These are phyloP conservation scores for Agrocybe chaxingu DNA, from an alignment of 768 basidiomycete genomes.

Conservation along the genomic window DNA sequence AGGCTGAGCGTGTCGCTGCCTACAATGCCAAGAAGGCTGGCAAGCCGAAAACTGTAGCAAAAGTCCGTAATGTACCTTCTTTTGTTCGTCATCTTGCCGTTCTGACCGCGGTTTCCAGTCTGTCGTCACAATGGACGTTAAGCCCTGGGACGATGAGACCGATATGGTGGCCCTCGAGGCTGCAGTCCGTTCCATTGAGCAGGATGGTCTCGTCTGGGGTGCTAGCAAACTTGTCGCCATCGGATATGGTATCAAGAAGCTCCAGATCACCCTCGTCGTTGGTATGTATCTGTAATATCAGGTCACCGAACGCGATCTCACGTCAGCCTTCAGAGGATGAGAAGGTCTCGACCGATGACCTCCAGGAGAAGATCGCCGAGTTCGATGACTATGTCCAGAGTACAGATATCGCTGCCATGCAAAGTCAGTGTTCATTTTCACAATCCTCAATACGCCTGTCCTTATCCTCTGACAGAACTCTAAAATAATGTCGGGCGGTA, in stretches of 20 bases:
- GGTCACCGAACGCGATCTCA: constrained; percentile 1
- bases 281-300: constrained; percentile 33
- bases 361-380: constrained; percentile 87
- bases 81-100: constrained; percentile 2
- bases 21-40: constrained; percentile 92
- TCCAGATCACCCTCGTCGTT: constrained; percentile 67
- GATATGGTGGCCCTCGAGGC: constrained; percentile 89
- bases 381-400: constrained; percentile 91
- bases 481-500: constrained; percentile 7
- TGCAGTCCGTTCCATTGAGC: constrained; percentile 79
- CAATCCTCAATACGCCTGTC: background rate
- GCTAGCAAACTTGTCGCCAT: constrained; percentile 88
- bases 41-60: constrained; percentile 86
- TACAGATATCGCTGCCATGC: constrained; percentile 90
- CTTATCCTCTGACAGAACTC: constrained; percentile 15
- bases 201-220: constrained; percentile 95
- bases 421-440: constrained; percentile 55
- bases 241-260: constrained; percentile 90
- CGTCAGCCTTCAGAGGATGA: constrained; percentile 73
- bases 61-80: constrained; percentile 44
- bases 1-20: constrained; percentile 88
- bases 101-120: constrained; percentile 50
- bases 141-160: constrained; percentile 99
- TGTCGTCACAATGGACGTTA: constrained; percentile 96
- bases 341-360: constrained; percentile 86